Conservation (phyloP, 345 rosid genomes). For the Anacardium occidentale region DNA sequence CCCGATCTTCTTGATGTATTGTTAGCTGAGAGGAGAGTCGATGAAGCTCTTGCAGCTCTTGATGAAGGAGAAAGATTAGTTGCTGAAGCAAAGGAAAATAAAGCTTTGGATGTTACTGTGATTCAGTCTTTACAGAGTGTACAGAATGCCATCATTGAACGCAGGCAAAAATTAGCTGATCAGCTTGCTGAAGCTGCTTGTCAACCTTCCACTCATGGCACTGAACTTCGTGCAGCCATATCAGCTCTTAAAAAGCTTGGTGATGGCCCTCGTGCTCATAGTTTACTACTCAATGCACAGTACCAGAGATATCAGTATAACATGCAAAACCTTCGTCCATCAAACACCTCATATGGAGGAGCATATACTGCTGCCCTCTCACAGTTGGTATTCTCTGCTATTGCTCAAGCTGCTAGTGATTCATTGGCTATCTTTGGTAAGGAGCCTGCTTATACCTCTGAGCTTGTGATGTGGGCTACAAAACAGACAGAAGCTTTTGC, state of each 20-base stretch:
- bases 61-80: slow-evolving; percentile 78
- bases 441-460: slow-evolving; percentile 88
- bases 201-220: slow-evolving; percentile 90
- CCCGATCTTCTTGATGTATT: slow-evolving; percentile 91
- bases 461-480: slow-evolving; percentile 98
- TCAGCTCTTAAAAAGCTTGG: slow-evolving; percentile 94
- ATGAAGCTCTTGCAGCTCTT: slow-evolving; percentile 83
- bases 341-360: slow-evolving; percentile 96
- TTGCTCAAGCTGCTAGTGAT: slow-evolving; percentile 93
- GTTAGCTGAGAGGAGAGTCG: slow-evolving; percentile 95
- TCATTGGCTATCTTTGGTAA: slow-evolving; percentile 79
- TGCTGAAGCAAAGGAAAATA: slow-evolving; percentile 62
- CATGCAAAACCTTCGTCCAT: slow-evolving; percentile 95
- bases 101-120: slow-evolving; percentile 43
- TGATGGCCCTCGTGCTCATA: slow-evolving; percentile 96
- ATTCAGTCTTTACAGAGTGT: slow-evolving; percentile 58
- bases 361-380: slow-evolving; percentile 99
- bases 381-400: slow-evolving; percentile 94
- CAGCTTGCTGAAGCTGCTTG: slow-evolving; percentile 96
- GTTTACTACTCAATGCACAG: slow-evolving; percentile 87
- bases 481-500: slow-evolving; percentile 91
- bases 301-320: slow-evolving; percentile 78
- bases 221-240: slow-evolving; percentile 92
- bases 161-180: slow-evolving; percentile 84
- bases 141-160: slow-evolving; percentile 60